Percentiles rank a stretch among this genome's conserved stretches.
Evolutionary conservation across 371 early-diverging fungal genomes (phyloP).

Genomic region (Vairimorpha necatrix): DNA sequence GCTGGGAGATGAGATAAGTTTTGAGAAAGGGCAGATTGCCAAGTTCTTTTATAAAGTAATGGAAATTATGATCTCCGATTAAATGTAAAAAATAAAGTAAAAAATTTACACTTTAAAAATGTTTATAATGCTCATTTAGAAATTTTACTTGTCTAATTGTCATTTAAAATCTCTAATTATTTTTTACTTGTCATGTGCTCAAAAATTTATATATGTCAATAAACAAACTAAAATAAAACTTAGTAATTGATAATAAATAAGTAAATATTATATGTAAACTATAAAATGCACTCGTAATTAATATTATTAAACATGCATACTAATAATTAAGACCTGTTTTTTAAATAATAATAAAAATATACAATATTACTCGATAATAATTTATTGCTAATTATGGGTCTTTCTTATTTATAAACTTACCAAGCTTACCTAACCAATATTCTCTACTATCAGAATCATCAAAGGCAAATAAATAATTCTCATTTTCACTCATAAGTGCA

Average conservation of each 20-base stretch:
- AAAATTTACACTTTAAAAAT: conserved; percentile 9
- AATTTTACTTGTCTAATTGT: conserved; percentile 20
- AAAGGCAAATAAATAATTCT: conserved; percentile 37
- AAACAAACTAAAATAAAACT: no score
- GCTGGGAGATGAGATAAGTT: conserved; percentile 50
- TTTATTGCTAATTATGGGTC: no score
- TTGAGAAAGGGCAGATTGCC: conserved; percentile 46
- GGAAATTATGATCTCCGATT: conserved; percentile 33
- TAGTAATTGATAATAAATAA: no score
- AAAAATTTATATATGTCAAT: no score
- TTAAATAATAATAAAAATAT: no score
- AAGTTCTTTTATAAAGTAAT: conserved; percentile 59
- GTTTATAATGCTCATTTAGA: conserved; percentile 24
- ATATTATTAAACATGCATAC: no score
- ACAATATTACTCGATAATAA: no score
- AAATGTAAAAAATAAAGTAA: not conserved
- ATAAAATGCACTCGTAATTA: no score
- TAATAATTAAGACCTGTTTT: no score
- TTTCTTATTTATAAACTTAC: not conserved
- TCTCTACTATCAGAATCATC: conserved; percentile 46
- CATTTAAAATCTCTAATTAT: not conserved
- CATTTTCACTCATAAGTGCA: not conserved
- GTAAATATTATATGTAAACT: no score
- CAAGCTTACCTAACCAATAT: conserved; percentile 45
- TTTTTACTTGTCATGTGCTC: no score